Conservation (phyloP, 257 asterid genomes). For the Petunia axillaris region DNA sequence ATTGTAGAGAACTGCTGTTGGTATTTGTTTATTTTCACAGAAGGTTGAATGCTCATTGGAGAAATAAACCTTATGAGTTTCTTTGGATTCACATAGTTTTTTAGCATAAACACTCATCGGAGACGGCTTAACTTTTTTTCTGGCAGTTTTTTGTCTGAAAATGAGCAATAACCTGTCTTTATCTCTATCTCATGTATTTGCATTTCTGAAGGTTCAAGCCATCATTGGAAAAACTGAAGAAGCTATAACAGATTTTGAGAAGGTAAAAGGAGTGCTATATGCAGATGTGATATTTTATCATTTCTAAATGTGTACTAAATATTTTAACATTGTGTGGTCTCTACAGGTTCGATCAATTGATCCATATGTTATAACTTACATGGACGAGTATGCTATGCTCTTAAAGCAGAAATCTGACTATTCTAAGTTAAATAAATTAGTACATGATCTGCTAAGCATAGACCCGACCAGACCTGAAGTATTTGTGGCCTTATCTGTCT, state of each 20-base stretch:
- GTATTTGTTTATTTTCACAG: not conserved
- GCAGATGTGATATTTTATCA: conserved; percentile 17
- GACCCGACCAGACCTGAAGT: conserved; percentile 95
- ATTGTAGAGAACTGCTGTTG: not conserved
- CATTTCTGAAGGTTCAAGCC: conserved; percentile 74
- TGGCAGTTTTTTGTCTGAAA: not conserved
- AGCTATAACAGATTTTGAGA: conserved; percentile 90
- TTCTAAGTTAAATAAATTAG: conserved; percentile 79
- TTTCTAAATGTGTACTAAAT: conserved; percentile 21
- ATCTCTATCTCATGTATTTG: conserved; percentile 28
- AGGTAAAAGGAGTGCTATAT: conserved; percentile 47
- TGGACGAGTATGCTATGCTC: conserved; percentile 99
- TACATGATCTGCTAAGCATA: conserved; percentile 77
- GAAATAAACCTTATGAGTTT: not conserved
- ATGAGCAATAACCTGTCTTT: conserved; percentile 17
- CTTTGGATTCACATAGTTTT: not conserved
- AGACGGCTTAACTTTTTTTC: conserved; percentile 2
- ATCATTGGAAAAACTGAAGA: conserved; percentile 84
- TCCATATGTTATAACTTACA: conserved; percentile 78
- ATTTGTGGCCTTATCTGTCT: conserved; percentile 85
- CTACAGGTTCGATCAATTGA: conserved; percentile 84
- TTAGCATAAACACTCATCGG: not conserved
- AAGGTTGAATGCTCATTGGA: conserved; percentile 2
- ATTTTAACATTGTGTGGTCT: conserved; percentile 11
- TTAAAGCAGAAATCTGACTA: conserved; percentile 79